Base-by-base conservation (phyloP, 2,329 filamentous ascomycete genomes). In the Incumbomyces lentus region DNA sequence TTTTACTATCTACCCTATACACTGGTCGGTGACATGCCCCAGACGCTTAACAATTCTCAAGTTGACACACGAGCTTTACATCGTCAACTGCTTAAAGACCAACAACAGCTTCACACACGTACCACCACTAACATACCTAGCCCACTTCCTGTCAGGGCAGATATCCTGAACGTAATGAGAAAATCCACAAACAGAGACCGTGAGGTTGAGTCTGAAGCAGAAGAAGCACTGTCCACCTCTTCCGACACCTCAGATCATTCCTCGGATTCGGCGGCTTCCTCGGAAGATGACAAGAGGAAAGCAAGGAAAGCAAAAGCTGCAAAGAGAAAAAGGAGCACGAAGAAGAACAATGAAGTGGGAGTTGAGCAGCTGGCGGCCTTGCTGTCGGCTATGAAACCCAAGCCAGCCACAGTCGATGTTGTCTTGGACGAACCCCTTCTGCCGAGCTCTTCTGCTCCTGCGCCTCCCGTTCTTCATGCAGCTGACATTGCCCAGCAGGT, bases 281-380 rank as follows among this genome's bases (percentile, higher is more conserved):
- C 47, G 37, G 48, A 54, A 34, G 52, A 50, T 31, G 44, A 42
- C 11, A 49, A 37, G 31, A 19, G 18, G 19, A 50, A 50, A 35
- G 46, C 39, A 19, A 45, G 41, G 31, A 49, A 51, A 33, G 49
- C 55, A 12, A 49, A 52, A 33, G 42, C 47, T 13, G 32, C 45
- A 7, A 49, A 44, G 22, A 38, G 46, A 12, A 37, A 26, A 19
- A 51, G 48, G 38, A 48, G 22, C 29, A 14, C 44, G 13, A 39
- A 43, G 18, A 46, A 43, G 40, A 47, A 41, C 33, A 38, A 19
- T 30, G 26, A 38, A 30, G 18, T 22, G 4, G 13, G 19, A 13
- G 18, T 45, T 10, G 33, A 45, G 18, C 42, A 45, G 33, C 42
- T 45, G 13, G 30, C 33, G 33, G 38, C 6, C 12, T 30, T 45